These are phyloP conservation scores for Polytrichum formosum DNA, from an alignment of 225 moss, liverwort and hornwort species.

Conservation along the genomic window DNA sequence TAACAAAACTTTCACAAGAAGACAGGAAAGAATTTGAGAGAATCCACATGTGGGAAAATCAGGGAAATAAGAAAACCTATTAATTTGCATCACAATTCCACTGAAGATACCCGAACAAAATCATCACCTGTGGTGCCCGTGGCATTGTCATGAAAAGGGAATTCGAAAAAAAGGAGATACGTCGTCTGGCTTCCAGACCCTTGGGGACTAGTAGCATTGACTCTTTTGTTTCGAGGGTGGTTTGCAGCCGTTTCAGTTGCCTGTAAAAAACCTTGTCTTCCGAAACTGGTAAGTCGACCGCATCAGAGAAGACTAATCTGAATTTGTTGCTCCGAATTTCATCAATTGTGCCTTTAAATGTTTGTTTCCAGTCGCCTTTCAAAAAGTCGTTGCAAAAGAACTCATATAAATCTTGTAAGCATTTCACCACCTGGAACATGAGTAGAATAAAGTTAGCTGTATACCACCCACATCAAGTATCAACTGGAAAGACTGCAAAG, in stretches of 20 bases:
- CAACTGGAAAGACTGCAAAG: too few relatives aligned
- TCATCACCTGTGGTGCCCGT: constrained; percentile 73
- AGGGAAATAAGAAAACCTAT: too few relatives aligned
- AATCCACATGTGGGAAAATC: too few relatives aligned
- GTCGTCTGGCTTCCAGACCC: constrained; percentile 85
- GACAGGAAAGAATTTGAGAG: too few relatives aligned
- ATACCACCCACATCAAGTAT: not conserved
- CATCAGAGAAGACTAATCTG: constrained; percentile 61
- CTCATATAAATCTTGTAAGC: constrained; percentile 77
- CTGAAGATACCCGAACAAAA: too few relatives aligned
- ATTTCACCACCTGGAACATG: constrained; percentile 69
- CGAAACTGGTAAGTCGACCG: constrained; percentile 60
- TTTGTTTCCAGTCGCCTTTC: constrained; percentile 20
- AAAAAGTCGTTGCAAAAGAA: constrained; percentile 66
- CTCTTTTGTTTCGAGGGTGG: constrained; percentile 67
- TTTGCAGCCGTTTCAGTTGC: constrained; percentile 82
- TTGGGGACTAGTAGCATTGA: constrained; percentile 73
- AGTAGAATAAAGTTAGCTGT: constrained; percentile 10
- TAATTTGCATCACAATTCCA: too few relatives aligned
- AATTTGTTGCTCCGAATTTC: constrained; percentile 25
- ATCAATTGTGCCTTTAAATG: constrained; percentile 30
- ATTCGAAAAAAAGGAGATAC: constrained; percentile 92
- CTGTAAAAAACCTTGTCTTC: constrained; percentile 60
- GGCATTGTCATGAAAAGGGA: constrained; percentile 99
- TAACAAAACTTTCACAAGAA: too few relatives aligned